Evolutionary conservation across 1,284 basidiomycete species (phyloP).

Genomic region (Amylostereum chailletii): DNA sequence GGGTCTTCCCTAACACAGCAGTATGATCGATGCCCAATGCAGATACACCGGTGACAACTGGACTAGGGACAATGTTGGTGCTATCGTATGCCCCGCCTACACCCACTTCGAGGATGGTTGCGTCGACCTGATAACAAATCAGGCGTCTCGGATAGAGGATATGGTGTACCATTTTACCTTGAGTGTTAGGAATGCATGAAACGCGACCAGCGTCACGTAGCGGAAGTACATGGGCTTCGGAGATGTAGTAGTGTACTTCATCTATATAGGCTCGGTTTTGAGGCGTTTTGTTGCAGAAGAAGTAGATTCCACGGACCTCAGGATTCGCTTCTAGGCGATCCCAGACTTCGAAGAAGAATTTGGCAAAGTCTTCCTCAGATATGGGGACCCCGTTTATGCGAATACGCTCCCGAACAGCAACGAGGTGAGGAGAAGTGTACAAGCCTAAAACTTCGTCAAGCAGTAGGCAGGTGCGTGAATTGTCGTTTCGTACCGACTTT

Average conservation of each 20-base stretch:
- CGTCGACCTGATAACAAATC: constrained; percentile 49
- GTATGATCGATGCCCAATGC: constrained; percentile 93
- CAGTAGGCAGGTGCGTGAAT: not conserved
- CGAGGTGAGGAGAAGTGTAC: constrained; percentile 96
- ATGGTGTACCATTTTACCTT: constrained; percentile 34
- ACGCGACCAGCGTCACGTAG: constrained; percentile 88
- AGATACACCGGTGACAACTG: constrained; percentile 85
- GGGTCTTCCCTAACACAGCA: constrained; percentile 83
- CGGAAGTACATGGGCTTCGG: constrained; percentile 90
- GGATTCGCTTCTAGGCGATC: constrained; percentile 72
- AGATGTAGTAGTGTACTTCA: constrained; percentile 49
- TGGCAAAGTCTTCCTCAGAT: constrained; percentile 81
- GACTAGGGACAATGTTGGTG: constrained; percentile 91
- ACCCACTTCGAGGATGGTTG: constrained; percentile 94
- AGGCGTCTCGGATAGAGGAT: not conserved
- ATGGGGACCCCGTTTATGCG: constrained; percentile 88
- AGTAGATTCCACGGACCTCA: constrained; percentile 30
- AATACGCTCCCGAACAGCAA: constrained; percentile 93
- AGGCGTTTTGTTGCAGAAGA: constrained; percentile 1
- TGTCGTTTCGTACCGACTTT: constrained; percentile 49
- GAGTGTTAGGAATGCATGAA: constrained; percentile 79
- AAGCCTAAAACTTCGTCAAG: constrained; percentile 45
- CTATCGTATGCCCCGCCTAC: constrained; percentile 94
- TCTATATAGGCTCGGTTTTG: constrained; percentile 24
- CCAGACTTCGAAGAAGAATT: constrained; percentile 97